A percentile compares a stretch with the other conserved stretches of the same genome.
Conservation (phyloP, 805 yeast species). For the Saturnispora bothae region DNA sequence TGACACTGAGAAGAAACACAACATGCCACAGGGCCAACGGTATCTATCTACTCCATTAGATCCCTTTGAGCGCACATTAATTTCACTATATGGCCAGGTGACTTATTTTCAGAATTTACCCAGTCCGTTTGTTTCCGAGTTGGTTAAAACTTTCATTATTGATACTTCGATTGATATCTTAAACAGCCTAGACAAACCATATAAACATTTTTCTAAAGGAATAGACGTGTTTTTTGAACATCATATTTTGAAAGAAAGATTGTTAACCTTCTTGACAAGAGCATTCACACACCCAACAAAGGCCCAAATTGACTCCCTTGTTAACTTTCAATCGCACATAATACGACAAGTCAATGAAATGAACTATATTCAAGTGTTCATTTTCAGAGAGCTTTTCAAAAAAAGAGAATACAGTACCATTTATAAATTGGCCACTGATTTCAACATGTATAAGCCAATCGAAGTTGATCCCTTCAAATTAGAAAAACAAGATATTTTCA, state of each 20-base stretch:
- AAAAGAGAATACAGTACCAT: constrained; percentile 7
- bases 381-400: constrained; percentile 6
- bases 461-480: constrained; percentile 13
- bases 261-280: constrained; percentile 5
- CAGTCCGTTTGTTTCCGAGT: too few species aligned
- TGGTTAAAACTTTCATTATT: not conserved
- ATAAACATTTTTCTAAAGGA: not conserved
- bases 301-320: not conserved
- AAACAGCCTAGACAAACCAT: not conserved
- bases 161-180: constrained; percentile 1
- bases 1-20: too few species aligned
- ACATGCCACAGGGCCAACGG: too few species aligned
- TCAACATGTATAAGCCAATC: constrained; percentile 4
- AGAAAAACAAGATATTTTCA: constrained; percentile 9
- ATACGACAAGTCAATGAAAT: not conserved
- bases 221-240: constrained; percentile 2
- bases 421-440: not conserved
- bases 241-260: not conserved
- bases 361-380: constrained; percentile 10
- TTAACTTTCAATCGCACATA: not conserved
- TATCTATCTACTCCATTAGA: too few species aligned
- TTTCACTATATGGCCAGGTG: too few species aligned
- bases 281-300: constrained; percentile 6
- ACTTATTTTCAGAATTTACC: too few species aligned
- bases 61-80: too few species aligned